These are phyloP conservation scores for Pyricularia grisea DNA, from an alignment of 2,329 filamentous ascomycete genomes.

Conservation along the genomic window DNA sequence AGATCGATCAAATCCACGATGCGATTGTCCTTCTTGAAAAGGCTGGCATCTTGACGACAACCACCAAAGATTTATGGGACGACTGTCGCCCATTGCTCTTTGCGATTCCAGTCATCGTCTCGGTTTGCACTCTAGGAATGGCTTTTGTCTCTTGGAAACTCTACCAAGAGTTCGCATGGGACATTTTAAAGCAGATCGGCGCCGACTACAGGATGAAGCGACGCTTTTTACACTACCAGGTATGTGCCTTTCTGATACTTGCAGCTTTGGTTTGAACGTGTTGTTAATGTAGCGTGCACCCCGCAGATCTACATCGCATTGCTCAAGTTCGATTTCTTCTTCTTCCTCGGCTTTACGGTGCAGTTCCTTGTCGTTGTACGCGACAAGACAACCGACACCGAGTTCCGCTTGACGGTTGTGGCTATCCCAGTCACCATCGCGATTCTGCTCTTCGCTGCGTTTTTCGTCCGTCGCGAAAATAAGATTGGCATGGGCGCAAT, in stretches of 20 bases:
- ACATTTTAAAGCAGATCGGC: constrained; percentile 98
- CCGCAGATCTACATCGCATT: constrained; percentile 89
- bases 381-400: constrained; percentile 49
- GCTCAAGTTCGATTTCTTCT: constrained; percentile 99
- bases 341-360: constrained; percentile 97
- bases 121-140: constrained; percentile 63
- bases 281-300: background rate
- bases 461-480: constrained; percentile 77
- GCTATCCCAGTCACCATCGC: constrained; percentile 86
- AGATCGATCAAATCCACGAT: constrained; percentile 79
- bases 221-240: constrained; percentile 93
- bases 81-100: constrained; percentile 68
- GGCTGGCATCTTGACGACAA: constrained; percentile 9
- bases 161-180: constrained; percentile 98
- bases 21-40: constrained; percentile 50
- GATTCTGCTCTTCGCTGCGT: constrained; percentile 78
- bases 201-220: constrained; percentile 96
- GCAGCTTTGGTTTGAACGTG: background rate
- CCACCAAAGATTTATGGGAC: constrained; percentile 48
- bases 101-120: constrained; percentile 78
- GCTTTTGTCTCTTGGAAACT: constrained; percentile 82
- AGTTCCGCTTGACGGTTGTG: constrained; percentile 79
- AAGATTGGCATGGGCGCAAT: constrained; percentile 66
- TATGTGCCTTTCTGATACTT: constrained; percentile 27
- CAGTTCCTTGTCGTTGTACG: constrained; percentile 93